Percentiles rank a stretch among this genome's conserved stretches.
Conservation (phyloP, 257 asterid genomes). For the Thymus quinquecostatus region DNA sequence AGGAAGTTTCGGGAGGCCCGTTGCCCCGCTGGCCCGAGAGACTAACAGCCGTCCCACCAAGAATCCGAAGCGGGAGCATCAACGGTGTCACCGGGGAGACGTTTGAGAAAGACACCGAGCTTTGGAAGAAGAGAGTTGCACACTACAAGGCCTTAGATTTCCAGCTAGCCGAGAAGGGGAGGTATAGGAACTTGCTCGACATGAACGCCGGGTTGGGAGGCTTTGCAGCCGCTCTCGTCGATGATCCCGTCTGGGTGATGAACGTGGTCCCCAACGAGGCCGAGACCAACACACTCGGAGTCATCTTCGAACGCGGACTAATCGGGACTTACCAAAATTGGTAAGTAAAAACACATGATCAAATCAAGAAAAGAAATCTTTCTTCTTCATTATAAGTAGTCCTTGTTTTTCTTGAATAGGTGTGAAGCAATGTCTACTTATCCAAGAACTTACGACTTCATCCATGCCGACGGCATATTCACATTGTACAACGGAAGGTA, state of each 20-base stretch:
- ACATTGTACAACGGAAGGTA: conserved; percentile 78
- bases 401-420: conserved; percentile 40
- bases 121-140: conserved; percentile 75
- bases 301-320: conserved; percentile 81
- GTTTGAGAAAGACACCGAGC: conserved; percentile 49
- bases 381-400: neutral
- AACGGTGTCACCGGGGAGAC: conserved; percentile 54
- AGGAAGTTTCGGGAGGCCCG: conserved; percentile 69
- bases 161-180: conserved; percentile 79
- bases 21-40: conserved; percentile 84
- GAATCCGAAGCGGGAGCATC: conserved; percentile 60
- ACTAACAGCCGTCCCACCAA: conserved; percentile 72
- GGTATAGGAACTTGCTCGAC: conserved; percentile 87
- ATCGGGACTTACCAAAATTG: conserved; percentile 91
- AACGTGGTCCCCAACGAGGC: conserved; percentile 75
- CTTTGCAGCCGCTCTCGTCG: conserved; percentile 82
- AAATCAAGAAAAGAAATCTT: neutral
- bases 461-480: conserved; percentile 73
- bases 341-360: conserved; percentile 32
- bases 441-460: conserved; percentile 92
- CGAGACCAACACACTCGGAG: conserved; percentile 64
- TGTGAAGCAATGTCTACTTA: conserved; percentile 96
- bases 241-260: conserved; percentile 91
- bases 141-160: conserved; percentile 69
- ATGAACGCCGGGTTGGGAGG: conserved; percentile 93